Evolutionary conservation across 2,329 filamentous ascomycete genomes (phyloP).

Genomic region (Teratosphaeriaceae sp.): DNA sequence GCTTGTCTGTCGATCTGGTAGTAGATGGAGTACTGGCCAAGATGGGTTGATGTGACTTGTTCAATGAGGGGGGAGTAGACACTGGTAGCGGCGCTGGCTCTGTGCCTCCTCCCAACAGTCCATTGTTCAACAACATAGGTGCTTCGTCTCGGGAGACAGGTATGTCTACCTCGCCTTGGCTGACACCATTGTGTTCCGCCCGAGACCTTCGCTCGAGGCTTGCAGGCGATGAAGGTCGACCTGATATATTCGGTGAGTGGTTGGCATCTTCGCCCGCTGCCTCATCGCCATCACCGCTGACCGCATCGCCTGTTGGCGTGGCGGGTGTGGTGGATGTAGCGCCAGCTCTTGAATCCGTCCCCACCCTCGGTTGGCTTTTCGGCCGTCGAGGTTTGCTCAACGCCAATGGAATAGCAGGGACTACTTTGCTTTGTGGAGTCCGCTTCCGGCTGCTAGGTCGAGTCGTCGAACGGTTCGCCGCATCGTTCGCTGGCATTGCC

Average conservation of each 20-base stretch:
- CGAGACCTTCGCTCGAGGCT: neutral
- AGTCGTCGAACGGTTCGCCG: conserved; percentile 6
- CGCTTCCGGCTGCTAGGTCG: conserved; percentile 11
- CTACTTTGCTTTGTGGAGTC: conserved; percentile 17
- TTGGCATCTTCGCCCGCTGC: neutral
- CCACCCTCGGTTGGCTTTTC: conserved; percentile 1
- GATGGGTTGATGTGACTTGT: neutral
- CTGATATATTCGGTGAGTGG: neutral
- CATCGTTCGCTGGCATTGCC: conserved; percentile 18
- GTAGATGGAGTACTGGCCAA: conserved; percentile 9
- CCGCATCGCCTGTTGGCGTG: neutral
- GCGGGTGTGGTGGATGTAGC: neutral
- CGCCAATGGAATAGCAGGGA: conserved; percentile 27
- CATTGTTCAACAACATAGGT: conserved; percentile 12
- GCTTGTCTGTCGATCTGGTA: conserved; percentile 16
- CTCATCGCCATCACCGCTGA: neutral
- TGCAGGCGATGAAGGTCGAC: neutral
- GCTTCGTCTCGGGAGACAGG: conserved; percentile 15
- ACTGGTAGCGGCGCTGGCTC: conserved; percentile 1
- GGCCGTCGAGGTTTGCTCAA: conserved; percentile 19
- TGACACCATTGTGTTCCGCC: neutral
- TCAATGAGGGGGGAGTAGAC: neutral
- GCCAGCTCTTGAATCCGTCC: conserved; percentile 1
- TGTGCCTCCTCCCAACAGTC: conserved; percentile 9
- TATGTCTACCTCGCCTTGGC: conserved; percentile 3